Conservation (phyloP, 2,329 filamentous ascomycete genomes). For the Coniochaeta ligniaria region DNA sequence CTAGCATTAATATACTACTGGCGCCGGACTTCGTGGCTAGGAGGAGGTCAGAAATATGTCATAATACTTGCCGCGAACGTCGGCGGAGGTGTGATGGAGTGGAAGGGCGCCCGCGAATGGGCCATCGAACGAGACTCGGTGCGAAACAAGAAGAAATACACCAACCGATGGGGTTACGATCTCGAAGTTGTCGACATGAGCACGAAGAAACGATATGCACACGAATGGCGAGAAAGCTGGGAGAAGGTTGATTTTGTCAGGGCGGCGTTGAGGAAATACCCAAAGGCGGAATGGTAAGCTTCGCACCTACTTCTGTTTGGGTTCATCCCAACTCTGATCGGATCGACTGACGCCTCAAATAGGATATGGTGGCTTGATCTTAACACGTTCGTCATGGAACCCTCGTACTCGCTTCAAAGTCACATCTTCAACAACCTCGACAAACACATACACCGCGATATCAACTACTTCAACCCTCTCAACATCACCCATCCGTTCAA, state of each 20-base stretch:
- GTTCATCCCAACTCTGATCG: neutral
- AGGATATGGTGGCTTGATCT: constrained; percentile 99
- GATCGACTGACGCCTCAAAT: constrained; percentile 14
- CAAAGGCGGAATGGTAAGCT: constrained; percentile 86
- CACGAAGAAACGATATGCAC: constrained; percentile 95
- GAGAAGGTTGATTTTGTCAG: constrained; percentile 96
- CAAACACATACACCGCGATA: constrained; percentile 79
- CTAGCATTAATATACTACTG: constrained; percentile 53
- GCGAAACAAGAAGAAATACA: constrained; percentile 89
- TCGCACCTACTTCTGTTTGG: neutral
- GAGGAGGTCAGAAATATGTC: constrained; percentile 85
- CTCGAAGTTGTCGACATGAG: constrained; percentile 97
- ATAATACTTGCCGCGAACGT: constrained; percentile 91
- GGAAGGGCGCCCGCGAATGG: constrained; percentile 97
- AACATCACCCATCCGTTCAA: constrained; percentile 83
- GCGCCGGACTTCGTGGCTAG: constrained; percentile 64
- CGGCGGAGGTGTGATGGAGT: constrained; percentile 96
- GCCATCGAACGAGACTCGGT: constrained; percentile 95
- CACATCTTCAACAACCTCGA: constrained; percentile 82
- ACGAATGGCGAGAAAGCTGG: constrained; percentile 99
- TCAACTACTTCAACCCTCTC: constrained; percentile 91
- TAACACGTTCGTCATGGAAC: constrained; percentile 98
- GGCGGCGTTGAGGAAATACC: constrained; percentile 85
- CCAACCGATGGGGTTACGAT: constrained; percentile 83
- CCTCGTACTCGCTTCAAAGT: constrained; percentile 76